A percentile compares a stretch with the other conserved stretches of the same genome.
These are phyloP conservation scores for Penicillium sp. DNA, from an alignment of 2,329 filamentous ascomycete genomes.

Conservation along the genomic window DNA sequence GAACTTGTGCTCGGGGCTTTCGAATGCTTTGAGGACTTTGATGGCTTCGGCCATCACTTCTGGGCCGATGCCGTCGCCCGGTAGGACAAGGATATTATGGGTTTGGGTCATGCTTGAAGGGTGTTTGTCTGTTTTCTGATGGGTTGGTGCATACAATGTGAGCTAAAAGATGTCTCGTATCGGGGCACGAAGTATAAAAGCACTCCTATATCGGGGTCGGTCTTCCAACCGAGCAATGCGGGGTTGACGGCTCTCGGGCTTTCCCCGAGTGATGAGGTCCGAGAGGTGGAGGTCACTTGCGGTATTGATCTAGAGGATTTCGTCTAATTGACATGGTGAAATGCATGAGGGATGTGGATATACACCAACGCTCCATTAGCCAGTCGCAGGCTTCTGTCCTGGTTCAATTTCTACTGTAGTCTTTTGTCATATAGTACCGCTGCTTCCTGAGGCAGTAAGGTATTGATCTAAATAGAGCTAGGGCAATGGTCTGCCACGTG, in stretches of 20 bases:
- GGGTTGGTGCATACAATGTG: too few relatives aligned
- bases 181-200: neutral
- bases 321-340: too few relatives aligned
- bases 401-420: neutral
- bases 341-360: neutral
- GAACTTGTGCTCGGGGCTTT: constrained; percentile 70
- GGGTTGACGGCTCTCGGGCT: constrained; percentile 24
- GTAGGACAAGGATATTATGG: constrained; percentile 74
- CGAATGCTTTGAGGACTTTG: constrained; percentile 73
- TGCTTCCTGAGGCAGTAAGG: neutral
- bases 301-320: neutral
- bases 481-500: neutral
- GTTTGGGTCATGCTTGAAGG: constrained; percentile 33
- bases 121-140: neutral
- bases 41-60: constrained; percentile 59
- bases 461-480: neutral
- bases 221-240: constrained; percentile 29
- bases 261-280: constrained; percentile 15
- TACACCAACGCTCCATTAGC: neutral
- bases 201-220: constrained; percentile 24
- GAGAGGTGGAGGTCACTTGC: neutral
- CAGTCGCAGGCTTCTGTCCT: neutral
- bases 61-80: constrained; percentile 76
- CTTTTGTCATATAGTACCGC: neutral
- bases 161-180: neutral